Conservation (phyloP, 2,329 filamentous ascomycete species). For the Alternaria arborescens region DNA sequence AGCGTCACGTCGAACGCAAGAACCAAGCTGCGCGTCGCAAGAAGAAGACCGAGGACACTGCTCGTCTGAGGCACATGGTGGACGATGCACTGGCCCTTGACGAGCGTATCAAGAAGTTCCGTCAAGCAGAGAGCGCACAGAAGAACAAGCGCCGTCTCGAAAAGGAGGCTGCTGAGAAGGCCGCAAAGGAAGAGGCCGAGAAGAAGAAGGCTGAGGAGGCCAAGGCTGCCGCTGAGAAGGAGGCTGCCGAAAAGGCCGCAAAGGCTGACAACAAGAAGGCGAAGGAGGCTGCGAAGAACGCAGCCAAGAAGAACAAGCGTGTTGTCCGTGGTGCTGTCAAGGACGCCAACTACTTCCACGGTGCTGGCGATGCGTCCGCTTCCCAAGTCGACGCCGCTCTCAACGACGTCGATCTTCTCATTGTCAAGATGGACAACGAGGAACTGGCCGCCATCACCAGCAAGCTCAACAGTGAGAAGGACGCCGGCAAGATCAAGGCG, state of each 20-base stretch:
- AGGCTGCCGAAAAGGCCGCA: slow-evolving; percentile 84
- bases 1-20: slow-evolving; percentile 97
- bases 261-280: slow-evolving; percentile 90
- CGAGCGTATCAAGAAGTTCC: slow-evolving; percentile 97
- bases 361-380: slow-evolving; percentile 72
- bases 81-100: slow-evolving; percentile 86
- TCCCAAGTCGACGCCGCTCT: slow-evolving; percentile 83
- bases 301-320: slow-evolving; percentile 99
- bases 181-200: slow-evolving; percentile 82
- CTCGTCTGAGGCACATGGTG: slow-evolving; percentile 86
- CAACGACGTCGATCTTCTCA: slow-evolving; percentile 84
- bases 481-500: slow-evolving; percentile 83
- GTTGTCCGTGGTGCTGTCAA: slow-evolving; percentile 93
- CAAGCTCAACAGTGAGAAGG: slow-evolving; percentile 80
- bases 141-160: slow-evolving; percentile 97
- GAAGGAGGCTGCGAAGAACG: slow-evolving; percentile 98
- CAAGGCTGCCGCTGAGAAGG: slow-evolving; percentile 80
- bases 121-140: slow-evolving; percentile 85
- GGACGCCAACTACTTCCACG: slow-evolving; percentile 95
- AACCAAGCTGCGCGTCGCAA: slow-evolving; percentile 97
- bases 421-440: slow-evolving; percentile 87
- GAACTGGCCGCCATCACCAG: slow-evolving; percentile 84
- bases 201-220: slow-evolving; percentile 86
- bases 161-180: slow-evolving; percentile 90
- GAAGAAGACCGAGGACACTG: slow-evolving; percentile 98